Evolutionary conservation across 139 green algal species (phyloP).

Genomic region (Chlorella sp.): DNA sequence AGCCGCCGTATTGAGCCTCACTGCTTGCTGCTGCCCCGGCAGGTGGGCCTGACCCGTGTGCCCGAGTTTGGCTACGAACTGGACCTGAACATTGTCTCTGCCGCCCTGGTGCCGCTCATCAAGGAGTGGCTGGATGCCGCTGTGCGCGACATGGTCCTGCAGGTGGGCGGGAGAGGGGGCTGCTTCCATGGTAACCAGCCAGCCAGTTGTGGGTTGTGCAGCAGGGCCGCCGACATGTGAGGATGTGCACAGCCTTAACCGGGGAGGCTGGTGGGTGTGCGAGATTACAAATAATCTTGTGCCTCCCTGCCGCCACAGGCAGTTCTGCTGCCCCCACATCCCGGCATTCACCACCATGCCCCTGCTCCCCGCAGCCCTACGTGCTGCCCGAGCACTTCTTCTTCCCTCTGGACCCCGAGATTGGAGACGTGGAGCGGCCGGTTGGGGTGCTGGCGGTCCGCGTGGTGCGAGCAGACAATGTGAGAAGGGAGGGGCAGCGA

Average conservation of each 20-base stretch:
- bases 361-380: background rate
- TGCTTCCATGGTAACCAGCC: too few relatives aligned
- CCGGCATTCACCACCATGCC: background rate
- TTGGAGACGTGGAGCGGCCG: background rate
- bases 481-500: background rate
- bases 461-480: background rate
- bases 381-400: conserved; percentile 13
- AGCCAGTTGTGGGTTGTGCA: background rate
- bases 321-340: background rate
- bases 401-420: background rate
- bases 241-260: too few relatives aligned
- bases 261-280: too few relatives aligned
- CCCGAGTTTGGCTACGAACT: conserved; percentile 15
- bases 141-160: conserved; percentile 17
- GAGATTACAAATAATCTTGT: too few relatives aligned
- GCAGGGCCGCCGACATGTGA: too few relatives aligned
- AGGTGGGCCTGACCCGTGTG: conserved; percentile 11
- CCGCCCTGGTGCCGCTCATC: conserved; percentile 5
- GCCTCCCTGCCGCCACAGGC: background rate
- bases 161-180: background rate
- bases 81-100: background rate
- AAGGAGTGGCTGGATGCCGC: background rate
- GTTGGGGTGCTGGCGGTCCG: background rate
- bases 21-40: background rate
- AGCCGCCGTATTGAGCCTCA: too few relatives aligned